These are phyloP conservation scores for Triangularia setosa DNA, from an alignment of 2,329 filamentous ascomycete species.

Conservation along the genomic window DNA sequence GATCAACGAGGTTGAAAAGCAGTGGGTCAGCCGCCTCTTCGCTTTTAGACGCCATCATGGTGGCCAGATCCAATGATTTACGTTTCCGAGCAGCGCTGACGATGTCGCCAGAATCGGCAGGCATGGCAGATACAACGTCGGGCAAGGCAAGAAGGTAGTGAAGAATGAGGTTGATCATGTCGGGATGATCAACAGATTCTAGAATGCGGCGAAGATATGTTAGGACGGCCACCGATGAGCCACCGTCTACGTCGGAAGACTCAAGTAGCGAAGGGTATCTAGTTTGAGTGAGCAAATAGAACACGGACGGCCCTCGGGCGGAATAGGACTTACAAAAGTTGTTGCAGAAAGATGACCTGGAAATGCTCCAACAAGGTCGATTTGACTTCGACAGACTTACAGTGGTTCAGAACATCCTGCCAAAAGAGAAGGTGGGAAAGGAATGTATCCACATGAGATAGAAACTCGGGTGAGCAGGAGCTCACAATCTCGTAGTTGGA, in stretches of 20 bases:
- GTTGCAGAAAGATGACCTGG: slow-evolving; percentile 91
- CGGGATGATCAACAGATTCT: slow-evolving; percentile 85
- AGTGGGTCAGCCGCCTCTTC: slow-evolving; percentile 73
- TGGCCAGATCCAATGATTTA: slow-evolving; percentile 84
- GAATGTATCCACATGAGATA: slow-evolving; percentile 87
- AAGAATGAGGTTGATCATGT: slow-evolving; percentile 90
- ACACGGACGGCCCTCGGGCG: background rate
- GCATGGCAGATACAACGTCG: slow-evolving; percentile 43
- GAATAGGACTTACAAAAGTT: slow-evolving; percentile 65
- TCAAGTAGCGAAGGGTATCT: slow-evolving; percentile 94
- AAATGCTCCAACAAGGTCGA: slow-evolving; percentile 94
- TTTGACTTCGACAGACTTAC: slow-evolving; percentile 85
- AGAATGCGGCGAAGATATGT: slow-evolving; percentile 90
- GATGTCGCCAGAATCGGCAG: slow-evolving; percentile 43
- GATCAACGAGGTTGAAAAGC: slow-evolving; percentile 88
- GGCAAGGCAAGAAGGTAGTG: slow-evolving; percentile 86
- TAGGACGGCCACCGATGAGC: slow-evolving; percentile 91
- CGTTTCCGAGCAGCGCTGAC: slow-evolving; percentile 71
- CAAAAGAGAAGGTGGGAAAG: slow-evolving; percentile 93
- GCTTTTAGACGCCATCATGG: slow-evolving; percentile 69
- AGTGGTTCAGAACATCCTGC: slow-evolving; percentile 97
- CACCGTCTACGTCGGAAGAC: slow-evolving; percentile 94
- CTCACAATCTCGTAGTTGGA: slow-evolving; percentile 67
- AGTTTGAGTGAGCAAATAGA: slow-evolving; percentile 6
- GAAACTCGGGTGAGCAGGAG: slow-evolving; percentile 71